A percentile compares a stretch with the other conserved stretches of the same genome.
Evolutionary conservation across 192 early-diverging fungal species (phyloP).

Genomic region (Backusella morwellensis): DNA sequence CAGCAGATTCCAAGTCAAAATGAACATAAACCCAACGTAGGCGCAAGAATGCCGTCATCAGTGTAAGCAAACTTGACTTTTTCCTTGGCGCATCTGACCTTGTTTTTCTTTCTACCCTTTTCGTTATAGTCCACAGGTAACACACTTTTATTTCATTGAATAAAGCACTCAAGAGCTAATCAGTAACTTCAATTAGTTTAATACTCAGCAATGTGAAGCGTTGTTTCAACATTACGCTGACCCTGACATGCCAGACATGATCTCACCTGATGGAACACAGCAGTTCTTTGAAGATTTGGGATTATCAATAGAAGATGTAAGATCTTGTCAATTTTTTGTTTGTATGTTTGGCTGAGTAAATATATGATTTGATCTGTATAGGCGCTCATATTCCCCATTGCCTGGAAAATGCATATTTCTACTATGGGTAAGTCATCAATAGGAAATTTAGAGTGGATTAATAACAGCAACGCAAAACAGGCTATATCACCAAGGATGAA

Average conservation of each 20-base stretch:
- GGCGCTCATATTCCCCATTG: constrained; percentile 23
- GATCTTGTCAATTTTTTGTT: not conserved
- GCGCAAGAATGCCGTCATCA: not conserved
- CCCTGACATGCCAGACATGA: constrained; percentile 14
- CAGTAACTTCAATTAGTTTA: constrained; percentile 13
- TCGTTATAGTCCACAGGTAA: constrained; percentile 16
- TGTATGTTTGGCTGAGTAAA: not conserved
- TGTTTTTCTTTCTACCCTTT: not conserved
- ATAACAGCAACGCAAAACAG: not conserved
- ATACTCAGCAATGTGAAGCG: constrained; percentile 16
- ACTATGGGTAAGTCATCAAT: constrained; percentile 26
- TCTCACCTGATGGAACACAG: constrained; percentile 31
- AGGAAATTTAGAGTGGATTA: not conserved
- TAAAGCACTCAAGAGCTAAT: not conserved
- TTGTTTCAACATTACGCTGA: constrained; percentile 32
- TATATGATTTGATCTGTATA: not conserved
- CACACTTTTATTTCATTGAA: not conserved
- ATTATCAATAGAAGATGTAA: constrained; percentile 32
- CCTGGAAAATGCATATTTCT: constrained; percentile 29
- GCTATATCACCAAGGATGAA: constrained; percentile 36
- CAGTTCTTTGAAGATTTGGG: constrained; percentile 29
- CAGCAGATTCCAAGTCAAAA: not conserved
- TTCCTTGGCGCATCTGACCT: not conserved
- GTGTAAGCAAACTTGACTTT: not conserved
- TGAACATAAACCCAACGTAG: not conserved